phyloP scores from a whole-genome alignment of 371 early-diverging fungal genomes.

The Apophysomyces trapeziformis region DNA sequence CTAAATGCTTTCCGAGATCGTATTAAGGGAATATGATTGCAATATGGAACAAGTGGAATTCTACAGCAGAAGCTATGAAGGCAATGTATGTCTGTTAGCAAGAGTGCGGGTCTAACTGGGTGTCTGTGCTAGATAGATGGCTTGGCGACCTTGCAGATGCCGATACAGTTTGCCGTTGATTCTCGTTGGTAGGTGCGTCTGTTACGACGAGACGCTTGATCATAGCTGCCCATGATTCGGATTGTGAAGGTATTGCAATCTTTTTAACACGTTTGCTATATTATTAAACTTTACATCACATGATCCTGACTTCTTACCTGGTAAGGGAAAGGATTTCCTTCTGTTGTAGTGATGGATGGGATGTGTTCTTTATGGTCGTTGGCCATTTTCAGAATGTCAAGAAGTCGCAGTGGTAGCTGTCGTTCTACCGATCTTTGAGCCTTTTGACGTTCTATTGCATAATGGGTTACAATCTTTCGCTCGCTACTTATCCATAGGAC shows the following conservation, averaged over 20 bases:
- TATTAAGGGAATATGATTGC: no score
- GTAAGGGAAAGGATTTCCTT: conserved; percentile 87
- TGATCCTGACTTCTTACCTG: conserved; percentile 50
- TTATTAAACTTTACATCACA: background rate
- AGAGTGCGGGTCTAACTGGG: background rate
- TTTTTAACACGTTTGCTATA: conserved; percentile 6
- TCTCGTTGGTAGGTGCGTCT: conserved; percentile 32
- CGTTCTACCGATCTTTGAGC: conserved; percentile 47
- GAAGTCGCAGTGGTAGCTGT: conserved; percentile 51
- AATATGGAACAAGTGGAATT: no score
- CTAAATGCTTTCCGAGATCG: no score
- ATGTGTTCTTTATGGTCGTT: conserved; percentile 89
- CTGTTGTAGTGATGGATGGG: conserved; percentile 83
- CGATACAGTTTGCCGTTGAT: background rate
- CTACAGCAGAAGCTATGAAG: background rate
- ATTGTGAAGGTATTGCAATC: conserved; percentile 44
- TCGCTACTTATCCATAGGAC: no score
- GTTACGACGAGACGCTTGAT: conserved; percentile 47
- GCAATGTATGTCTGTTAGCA: background rate
- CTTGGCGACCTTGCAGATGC: background rate
- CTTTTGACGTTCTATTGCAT: conserved; percentile 36
- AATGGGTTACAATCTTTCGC: background rate
- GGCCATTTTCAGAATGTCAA: conserved; percentile 70
- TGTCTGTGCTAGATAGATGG: background rate
- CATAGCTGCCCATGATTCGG: conserved; percentile 51